Base-by-base conservation (phyloP, 2,329 filamentous ascomycete species). In the Calonectria montana region DNA sequence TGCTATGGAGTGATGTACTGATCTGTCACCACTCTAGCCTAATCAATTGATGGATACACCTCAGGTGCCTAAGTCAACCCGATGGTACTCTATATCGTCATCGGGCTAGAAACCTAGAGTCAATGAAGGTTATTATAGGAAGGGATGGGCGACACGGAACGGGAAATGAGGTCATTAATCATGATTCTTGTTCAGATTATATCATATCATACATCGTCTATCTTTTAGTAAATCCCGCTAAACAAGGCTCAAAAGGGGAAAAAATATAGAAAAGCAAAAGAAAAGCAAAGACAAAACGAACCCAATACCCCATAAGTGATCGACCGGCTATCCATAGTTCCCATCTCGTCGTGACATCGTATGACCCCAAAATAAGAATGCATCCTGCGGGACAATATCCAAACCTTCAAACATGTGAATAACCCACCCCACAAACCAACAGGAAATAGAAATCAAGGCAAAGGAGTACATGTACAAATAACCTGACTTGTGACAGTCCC, bases 121-220 rank as follows among this genome's bases (percentile, higher is more conserved):
- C 35, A 61, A 29, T 21, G 10, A 21, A 15, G 4, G n/a, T 23
- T 5, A 37, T n/a, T 9, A 50, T 35, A 21, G 18, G 37, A 45
- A 41, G 23, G 27, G 47, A 57, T 25, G 45, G 15, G 35, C 47
- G 21, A 31, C 43, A 23, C 15, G 21, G 48, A 27, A 43, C 55
- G 4, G 16, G 13, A 31, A 13, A 35, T 67, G 25, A 50, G 55
- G 41, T 70, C 25, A 62, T 72, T 65, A 61, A 67, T 64, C 21
- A 29, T 63, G 47, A 61, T 67, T 65, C 35, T 63, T 53, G 65
- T 67, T 65, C 35, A 48, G 27, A 71, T 77, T 75, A 68, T 77
- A 74, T 75, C 62, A 71, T 73, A 76, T 69, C 62, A 77, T 77
- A 70, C 75, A 70, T 77, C 67, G 70, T 77, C 70, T 76, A 72